phyloP scores from a whole-genome alignment of 306 rosid species.

The Phaseolus lunatus region DNA sequence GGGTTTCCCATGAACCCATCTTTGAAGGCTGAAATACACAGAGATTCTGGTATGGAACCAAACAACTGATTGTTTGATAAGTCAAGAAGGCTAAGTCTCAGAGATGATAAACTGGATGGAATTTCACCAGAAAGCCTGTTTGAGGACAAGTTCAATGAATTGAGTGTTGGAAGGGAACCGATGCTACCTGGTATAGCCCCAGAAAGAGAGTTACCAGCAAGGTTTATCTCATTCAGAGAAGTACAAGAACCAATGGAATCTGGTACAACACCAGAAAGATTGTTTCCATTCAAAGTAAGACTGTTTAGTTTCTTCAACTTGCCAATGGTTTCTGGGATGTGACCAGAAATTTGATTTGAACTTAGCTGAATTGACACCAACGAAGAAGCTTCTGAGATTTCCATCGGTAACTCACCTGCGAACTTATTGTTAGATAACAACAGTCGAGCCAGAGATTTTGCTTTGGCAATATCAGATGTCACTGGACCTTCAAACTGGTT shows the following conservation, averaged over 20 bases:
- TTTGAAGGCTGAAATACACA: slow-evolving; percentile 64
- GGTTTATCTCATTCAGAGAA: slow-evolving; percentile 62
- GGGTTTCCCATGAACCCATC: slow-evolving; percentile 80
- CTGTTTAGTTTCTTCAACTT: slow-evolving; percentile 60
- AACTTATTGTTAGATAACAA: slow-evolving; percentile 60
- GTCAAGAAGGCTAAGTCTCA: slow-evolving; percentile 78
- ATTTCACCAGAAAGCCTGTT: slow-evolving; percentile 74
- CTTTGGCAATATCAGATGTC: slow-evolving; percentile 65
- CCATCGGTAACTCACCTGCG: slow-evolving; percentile 71
- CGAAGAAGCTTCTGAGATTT: slow-evolving; percentile 65
- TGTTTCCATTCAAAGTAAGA: slow-evolving; percentile 62
- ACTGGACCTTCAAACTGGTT: slow-evolving; percentile 80
- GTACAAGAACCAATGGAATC: slow-evolving; percentile 73
- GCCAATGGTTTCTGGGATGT: slow-evolving; percentile 70
- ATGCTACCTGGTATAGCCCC: slow-evolving; percentile 69
- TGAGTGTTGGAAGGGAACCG: slow-evolving; percentile 70
- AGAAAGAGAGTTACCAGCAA: slow-evolving; percentile 66
- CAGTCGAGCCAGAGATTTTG: slow-evolving; percentile 69
- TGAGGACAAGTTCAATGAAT: slow-evolving; percentile 77
- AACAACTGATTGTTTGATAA: slow-evolving; percentile 66
- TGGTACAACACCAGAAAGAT: slow-evolving; percentile 72
- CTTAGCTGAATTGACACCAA: slow-evolving; percentile 61
- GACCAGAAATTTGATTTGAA: slow-evolving; percentile 68
- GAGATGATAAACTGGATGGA: slow-evolving; percentile 64
- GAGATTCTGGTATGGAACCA: slow-evolving; percentile 72